Conservation (phyloP, 2,329 filamentous ascomycete genomes). For the Pseudovirgaria hyperparasitica region DNA sequence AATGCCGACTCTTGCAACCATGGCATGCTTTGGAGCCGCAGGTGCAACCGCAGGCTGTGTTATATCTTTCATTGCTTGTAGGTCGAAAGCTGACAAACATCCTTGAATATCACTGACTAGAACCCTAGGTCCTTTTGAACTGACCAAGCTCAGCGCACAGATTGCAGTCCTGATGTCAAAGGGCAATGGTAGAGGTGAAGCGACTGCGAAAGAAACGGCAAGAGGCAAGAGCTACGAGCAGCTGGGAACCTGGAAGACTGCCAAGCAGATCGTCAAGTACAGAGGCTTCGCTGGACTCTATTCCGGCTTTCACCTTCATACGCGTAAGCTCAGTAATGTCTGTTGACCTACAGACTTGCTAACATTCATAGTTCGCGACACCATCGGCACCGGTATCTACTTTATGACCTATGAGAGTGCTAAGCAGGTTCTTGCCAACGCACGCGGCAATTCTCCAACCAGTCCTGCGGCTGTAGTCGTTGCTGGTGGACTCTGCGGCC, state of each 20-base stretch:
- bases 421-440: constrained; percentile 68
- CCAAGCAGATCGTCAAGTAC: constrained; percentile 64
- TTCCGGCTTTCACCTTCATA: constrained; percentile 66
- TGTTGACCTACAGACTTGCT: constrained; percentile 5
- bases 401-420: constrained; percentile 83
- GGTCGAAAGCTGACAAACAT: constrained; percentile 4
- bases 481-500: constrained; percentile 68
- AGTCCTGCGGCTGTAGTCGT: constrained; percentile 67
- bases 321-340: constrained; percentile 43
- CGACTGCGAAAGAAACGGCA: constrained; percentile 21
- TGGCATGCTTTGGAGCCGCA: constrained; percentile 64
- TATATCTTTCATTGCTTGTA: constrained; percentile 68
- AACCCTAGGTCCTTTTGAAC: constrained; percentile 59
- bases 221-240: constrained; percentile 57
- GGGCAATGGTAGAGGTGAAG: constrained; percentile 34
- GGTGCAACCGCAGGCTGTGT: constrained; percentile 68
- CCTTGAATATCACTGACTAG: constrained; percentile 7
- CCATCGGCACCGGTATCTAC: constrained; percentile 71
- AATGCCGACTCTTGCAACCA: constrained; percentile 59
- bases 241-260: constrained; percentile 63
- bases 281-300: constrained; percentile 63
- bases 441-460: constrained; percentile 60
- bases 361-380: constrained; percentile 55
- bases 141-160: constrained; percentile 81
- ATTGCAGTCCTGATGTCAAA: constrained; percentile 66